A percentile compares a stretch with the other conserved stretches of the same genome.
Evolutionary conservation across 805 yeast species (phyloP).

Genomic region (Ogataea pilisensis): DNA sequence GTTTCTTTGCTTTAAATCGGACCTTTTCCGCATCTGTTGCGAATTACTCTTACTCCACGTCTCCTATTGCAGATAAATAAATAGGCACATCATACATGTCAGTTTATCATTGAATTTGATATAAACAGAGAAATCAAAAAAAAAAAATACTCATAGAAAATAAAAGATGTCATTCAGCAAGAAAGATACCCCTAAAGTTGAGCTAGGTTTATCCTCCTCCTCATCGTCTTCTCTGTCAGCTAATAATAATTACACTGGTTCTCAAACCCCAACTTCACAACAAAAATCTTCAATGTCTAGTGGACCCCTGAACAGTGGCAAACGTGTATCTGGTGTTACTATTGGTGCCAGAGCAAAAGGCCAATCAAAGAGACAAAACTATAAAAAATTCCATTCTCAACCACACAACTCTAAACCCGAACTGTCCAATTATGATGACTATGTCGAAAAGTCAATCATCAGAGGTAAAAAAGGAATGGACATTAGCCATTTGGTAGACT

Average conservation of each 20-base stretch:
- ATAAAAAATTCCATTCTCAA: constrained; percentile 23
- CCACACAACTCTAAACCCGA: constrained; percentile 34
- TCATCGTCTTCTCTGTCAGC: background rate
- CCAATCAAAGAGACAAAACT: constrained; percentile 1
- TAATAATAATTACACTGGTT: background rate
- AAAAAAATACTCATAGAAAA: background rate
- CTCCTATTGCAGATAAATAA: too few relatives aligned
- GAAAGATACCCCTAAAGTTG: background rate
- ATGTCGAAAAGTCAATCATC: constrained; percentile 18
- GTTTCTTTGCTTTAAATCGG: too few relatives aligned
- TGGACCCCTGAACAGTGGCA: constrained; percentile 1
- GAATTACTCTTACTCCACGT: too few relatives aligned
- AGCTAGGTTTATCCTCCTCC: background rate
- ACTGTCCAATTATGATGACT: constrained; percentile 13
- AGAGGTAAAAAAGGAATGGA: constrained; percentile 28
- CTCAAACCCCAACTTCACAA: background rate
- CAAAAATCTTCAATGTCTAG: background rate
- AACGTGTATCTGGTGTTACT: constrained; percentile 2
- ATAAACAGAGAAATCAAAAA: too few relatives aligned
- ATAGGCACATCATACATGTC: too few relatives aligned
- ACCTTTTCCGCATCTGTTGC: too few relatives aligned
- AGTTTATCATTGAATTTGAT: too few relatives aligned
- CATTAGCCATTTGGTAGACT: constrained; percentile 65
- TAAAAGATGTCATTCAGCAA: background rate
- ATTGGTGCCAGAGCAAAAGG: constrained; percentile 3